A percentile compares a stretch with the other conserved stretches of the same genome.
Evolutionary conservation across 768 basidiomycete species (phyloP).

Genomic region (Boletus vinaceobasis): DNA sequence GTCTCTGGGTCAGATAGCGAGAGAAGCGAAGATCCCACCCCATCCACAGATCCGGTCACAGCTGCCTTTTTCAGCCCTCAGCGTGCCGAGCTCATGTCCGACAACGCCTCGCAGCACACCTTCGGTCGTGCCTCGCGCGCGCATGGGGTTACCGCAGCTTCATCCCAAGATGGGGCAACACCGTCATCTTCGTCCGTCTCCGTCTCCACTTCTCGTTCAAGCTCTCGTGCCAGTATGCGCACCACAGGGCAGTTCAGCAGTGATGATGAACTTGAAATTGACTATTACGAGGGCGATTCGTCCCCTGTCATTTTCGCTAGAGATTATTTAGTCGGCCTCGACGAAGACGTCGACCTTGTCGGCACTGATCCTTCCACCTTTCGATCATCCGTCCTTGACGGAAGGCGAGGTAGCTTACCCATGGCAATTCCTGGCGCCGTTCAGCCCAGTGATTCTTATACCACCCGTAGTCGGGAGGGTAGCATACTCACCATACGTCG

Average conservation of each 20-base stretch:
- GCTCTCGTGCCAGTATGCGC: slow-evolving; percentile 33
- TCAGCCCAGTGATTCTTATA: slow-evolving; percentile 18
- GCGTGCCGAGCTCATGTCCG: slow-evolving; percentile 30
- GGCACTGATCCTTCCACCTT: slow-evolving; percentile 25
- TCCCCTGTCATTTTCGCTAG: slow-evolving; percentile 40
- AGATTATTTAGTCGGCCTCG: slow-evolving; percentile 37
- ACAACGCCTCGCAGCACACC: slow-evolving; percentile 48
- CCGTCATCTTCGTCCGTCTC: slow-evolving; percentile 46
- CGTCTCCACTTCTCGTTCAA: slow-evolving; percentile 35
- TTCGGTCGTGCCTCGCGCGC: slow-evolving; percentile 43
- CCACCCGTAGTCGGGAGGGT: slow-evolving; percentile 50
- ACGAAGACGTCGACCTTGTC: slow-evolving; percentile 29
- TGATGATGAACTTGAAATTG: slow-evolving; percentile 46
- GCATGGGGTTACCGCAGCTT: slow-evolving; percentile 19
- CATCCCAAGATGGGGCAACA: slow-evolving; percentile 25
- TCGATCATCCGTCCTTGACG: slow-evolving; percentile 17
- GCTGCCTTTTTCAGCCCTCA: slow-evolving; percentile 16
- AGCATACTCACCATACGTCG: slow-evolving; percentile 58
- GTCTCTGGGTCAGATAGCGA: slow-evolving; percentile 28
- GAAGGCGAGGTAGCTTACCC: slow-evolving; percentile 56
- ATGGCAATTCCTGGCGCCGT: slow-evolving; percentile 50
- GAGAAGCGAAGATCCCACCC: slow-evolving; percentile 37
- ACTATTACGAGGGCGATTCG: slow-evolving; percentile 35
- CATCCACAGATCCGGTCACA: slow-evolving; percentile 31
- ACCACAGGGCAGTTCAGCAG: slow-evolving; percentile 41